Evolutionary conservation across 257 asterid species (phyloP).

Genomic region (Linderniella brevidens): DNA sequence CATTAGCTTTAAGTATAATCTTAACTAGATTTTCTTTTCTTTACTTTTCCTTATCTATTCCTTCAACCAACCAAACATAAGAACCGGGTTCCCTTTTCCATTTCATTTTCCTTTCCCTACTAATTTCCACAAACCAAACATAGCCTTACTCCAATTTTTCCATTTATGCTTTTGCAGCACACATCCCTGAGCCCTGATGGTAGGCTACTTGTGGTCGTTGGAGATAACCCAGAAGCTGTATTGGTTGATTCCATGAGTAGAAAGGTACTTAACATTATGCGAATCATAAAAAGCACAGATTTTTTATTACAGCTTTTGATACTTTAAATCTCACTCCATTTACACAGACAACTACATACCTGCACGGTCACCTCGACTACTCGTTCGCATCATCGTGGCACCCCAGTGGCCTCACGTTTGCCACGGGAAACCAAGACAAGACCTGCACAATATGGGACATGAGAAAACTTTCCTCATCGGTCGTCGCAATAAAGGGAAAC

Average conservation of each 20-base stretch:
- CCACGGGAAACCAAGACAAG: slow-evolving; percentile 94
- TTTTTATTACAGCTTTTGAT: neutral
- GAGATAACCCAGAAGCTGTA: slow-evolving; percentile 61
- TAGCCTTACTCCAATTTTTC: neutral
- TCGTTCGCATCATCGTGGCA: slow-evolving; percentile 97
- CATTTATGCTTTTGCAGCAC: slow-evolving; percentile 41
- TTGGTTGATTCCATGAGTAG: slow-evolving; percentile 72
- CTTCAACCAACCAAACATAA: too few relatives aligned
- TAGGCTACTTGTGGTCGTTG: slow-evolving; percentile 56
- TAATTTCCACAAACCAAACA: too few relatives aligned
- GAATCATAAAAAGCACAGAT: neutral
- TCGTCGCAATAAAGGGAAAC: slow-evolving; percentile 57
- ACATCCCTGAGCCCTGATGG: slow-evolving; percentile 81
- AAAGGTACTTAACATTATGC: slow-evolving; percentile 25
- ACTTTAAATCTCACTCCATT: neutral
- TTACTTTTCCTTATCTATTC: neutral
- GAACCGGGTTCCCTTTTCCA: too few relatives aligned
- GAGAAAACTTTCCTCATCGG: slow-evolving; percentile 48
- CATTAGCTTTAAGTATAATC: neutral
- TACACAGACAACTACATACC: slow-evolving; percentile 36
- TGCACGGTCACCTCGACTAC: slow-evolving; percentile 66
- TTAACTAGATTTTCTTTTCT: neutral
- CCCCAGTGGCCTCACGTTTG: slow-evolving; percentile 67
- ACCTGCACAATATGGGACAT: slow-evolving; percentile 84
- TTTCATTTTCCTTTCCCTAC: too few relatives aligned